Conservation (phyloP, 2,329 filamentous ascomycete species). For the Ascochyta lentis region DNA sequence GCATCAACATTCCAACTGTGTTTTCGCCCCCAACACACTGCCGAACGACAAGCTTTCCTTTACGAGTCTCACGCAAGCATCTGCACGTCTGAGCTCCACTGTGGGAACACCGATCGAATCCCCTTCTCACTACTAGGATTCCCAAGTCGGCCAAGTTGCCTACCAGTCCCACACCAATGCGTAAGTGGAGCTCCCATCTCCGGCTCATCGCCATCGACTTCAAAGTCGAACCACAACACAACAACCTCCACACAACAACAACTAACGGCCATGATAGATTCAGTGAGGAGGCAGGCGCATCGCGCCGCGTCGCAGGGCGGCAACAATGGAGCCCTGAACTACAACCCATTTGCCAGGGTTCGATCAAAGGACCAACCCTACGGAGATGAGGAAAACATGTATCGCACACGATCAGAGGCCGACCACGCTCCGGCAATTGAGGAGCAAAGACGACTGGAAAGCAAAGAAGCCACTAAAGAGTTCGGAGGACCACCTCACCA, state of each 20-base stretch:
- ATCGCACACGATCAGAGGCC: conserved; percentile 36
- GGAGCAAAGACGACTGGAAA: conserved; percentile 35
- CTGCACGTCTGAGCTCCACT: conserved; percentile 10
- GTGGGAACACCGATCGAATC: conserved; percentile 9
- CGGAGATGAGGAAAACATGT: conserved; percentile 40
- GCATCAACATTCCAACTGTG: conserved; percentile 12
- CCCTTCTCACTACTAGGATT: conserved; percentile 4
- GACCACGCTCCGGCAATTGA: conserved; percentile 31
- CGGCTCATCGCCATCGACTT: conserved; percentile 2
- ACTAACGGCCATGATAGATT: conserved; percentile 34
- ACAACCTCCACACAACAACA: conserved; percentile 7
- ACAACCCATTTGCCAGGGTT: conserved; percentile 45
- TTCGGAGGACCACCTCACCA: conserved; percentile 38
- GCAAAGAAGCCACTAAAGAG: conserved; percentile 36
- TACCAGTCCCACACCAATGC: conserved; percentile 26
- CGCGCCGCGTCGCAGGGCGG: conserved; percentile 40
- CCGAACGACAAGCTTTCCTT: conserved; percentile 6
- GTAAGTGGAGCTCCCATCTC: conserved; percentile 32
- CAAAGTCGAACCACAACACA: conserved; percentile 1
- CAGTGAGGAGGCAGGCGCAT: conserved; percentile 46
- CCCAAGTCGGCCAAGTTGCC: conserved; percentile 26
- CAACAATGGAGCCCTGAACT: conserved; percentile 34
- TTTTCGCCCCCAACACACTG: conserved; percentile 20
- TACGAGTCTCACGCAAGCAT: conserved; percentile 3
- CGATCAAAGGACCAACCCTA: conserved; percentile 31